A percentile compares a stretch with the other conserved stretches of the same genome.
These are phyloP conservation scores for Sugiyamaella qingdaonensis DNA, from an alignment of 805 yeast genomes.

Conservation along the genomic window DNA sequence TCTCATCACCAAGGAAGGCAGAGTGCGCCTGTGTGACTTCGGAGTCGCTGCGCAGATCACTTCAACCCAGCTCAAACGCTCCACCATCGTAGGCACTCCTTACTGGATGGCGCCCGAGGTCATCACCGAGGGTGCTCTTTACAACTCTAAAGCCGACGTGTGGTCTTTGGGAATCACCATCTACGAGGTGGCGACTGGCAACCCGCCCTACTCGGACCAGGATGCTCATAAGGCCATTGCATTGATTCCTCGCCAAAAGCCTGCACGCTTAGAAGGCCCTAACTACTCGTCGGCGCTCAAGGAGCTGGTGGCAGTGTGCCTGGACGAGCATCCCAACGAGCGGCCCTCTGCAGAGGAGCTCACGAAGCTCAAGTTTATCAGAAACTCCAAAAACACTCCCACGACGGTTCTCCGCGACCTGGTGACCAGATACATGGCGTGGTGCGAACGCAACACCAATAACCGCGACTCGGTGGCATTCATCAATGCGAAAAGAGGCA, in stretches of 20 bases:
- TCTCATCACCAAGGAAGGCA: conserved; percentile 81
- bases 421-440: conserved; percentile 44
- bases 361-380: conserved; percentile 67
- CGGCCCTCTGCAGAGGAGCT: conserved; percentile 85
- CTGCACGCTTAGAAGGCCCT: conserved; percentile 91
- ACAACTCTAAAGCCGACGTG: conserved; percentile 79
- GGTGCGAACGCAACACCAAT: conserved; percentile 58
- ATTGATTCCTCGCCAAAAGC: conserved; percentile 85
- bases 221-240: conserved; percentile 96
- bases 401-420: conserved; percentile 66
- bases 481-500: conserved; percentile 21
- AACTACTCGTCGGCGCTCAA: conserved; percentile 71
- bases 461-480: conserved; percentile 37
- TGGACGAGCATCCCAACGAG: conserved; percentile 90
- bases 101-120: conserved; percentile 58
- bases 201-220: conserved; percentile 94
- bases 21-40: conserved; percentile 89
- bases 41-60: conserved; percentile 96
- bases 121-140: conserved; percentile 40
- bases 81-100: conserved; percentile 77
- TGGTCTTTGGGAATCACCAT: conserved; percentile 97
- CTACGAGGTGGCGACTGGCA: conserved; percentile 93
- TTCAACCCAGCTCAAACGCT: conserved; percentile 68
- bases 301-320: conserved; percentile 84
- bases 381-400: conserved; percentile 54